Evolutionary conservation across 2,329 filamentous ascomycete genomes (phyloP).

Genomic region (Phyllachora maydis): DNA sequence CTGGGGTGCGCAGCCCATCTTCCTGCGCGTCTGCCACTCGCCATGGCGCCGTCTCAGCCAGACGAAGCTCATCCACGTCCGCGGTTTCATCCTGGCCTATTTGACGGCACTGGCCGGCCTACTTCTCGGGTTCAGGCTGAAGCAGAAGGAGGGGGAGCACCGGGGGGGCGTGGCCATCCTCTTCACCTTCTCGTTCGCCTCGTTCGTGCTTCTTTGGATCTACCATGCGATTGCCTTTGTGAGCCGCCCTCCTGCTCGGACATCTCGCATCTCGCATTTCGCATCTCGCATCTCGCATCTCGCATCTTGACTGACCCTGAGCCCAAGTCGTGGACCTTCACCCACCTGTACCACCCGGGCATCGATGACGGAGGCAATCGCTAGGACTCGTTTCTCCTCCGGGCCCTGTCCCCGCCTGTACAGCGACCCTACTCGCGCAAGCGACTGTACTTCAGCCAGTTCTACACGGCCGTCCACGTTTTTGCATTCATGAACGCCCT

Average conservation of each 20-base stretch:
- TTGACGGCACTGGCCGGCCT: constrained; percentile 18
- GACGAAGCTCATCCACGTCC: constrained; percentile 20
- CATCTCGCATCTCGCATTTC: too few species aligned
- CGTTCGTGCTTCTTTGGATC: constrained; percentile 17
- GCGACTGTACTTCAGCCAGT: constrained; percentile 26
- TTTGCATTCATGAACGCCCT: constrained; percentile 27
- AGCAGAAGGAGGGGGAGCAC: constrained; percentile 16
- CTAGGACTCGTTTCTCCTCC: constrained; percentile 15
- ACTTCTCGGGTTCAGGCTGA: constrained; percentile 22
- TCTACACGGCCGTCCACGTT: constrained; percentile 23
- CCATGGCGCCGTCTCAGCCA: constrained; percentile 26
- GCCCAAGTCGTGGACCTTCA: constrained; percentile 29
- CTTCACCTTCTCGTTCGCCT: constrained; percentile 27
- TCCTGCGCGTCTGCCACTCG: constrained; percentile 28
- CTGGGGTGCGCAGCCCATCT: constrained; percentile 20
- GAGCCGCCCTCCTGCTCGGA: constrained; percentile 9
- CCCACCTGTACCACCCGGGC: constrained; percentile 26
- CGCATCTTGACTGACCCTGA: too few species aligned
- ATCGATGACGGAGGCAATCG: constrained; percentile 14
- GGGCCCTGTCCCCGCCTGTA: constrained; percentile 21
- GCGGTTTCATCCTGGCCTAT: constrained; percentile 20
- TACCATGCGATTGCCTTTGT: constrained; percentile 27
- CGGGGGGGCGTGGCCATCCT: constrained; percentile 18
- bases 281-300: too few species aligned
- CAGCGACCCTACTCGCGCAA: constrained; percentile 18